Percentiles rank a stretch among this genome's conserved stretches.
Conservation (phyloP, 257 asterid genomes). For the Capsicum baccatum region DNA sequence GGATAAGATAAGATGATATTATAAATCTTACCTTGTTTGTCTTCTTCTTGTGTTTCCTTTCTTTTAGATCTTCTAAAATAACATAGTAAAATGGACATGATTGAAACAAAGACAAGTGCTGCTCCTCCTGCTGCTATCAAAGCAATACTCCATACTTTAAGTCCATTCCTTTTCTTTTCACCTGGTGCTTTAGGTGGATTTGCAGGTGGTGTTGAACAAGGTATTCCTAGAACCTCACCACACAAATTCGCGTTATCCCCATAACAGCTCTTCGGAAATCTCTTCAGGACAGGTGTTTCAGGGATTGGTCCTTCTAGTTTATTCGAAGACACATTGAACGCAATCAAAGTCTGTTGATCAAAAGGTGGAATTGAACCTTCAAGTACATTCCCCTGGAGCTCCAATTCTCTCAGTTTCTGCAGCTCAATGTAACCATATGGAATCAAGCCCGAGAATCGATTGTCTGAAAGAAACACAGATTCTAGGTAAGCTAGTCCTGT, state of each 20-base stretch:
- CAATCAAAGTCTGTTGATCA: slow-evolving; percentile 49
- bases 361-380: slow-evolving; percentile 66
- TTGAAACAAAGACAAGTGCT: slow-evolving; percentile 35
- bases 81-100: slow-evolving; percentile 45
- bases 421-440: slow-evolving; percentile 48
- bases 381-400: slow-evolving; percentile 56
- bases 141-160: slow-evolving; percentile 56
- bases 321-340: slow-evolving; percentile 62
- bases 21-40: background rate
- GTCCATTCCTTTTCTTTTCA: slow-evolving; percentile 19
- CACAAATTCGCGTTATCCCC: slow-evolving; percentile 55
- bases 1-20: background rate
- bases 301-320: slow-evolving; percentile 59
- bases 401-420: slow-evolving; percentile 43
- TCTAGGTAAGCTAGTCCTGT: slow-evolving; percentile 47
- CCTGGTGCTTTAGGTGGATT: slow-evolving; percentile 41
- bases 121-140: slow-evolving; percentile 59
- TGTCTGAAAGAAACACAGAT: slow-evolving; percentile 50
- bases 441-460: slow-evolving; percentile 60
- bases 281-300: slow-evolving; percentile 47
- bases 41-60: slow-evolving; percentile 32
- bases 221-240: slow-evolving; percentile 49
- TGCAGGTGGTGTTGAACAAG: slow-evolving; percentile 51
- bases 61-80: slow-evolving; percentile 39
- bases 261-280: slow-evolving; percentile 48